Evolutionary conservation across 2,329 filamentous ascomycete species (phyloP), one percentile per base, ranked within the genome.

Genomic region (Penicillium brevicompactum): DNA sequence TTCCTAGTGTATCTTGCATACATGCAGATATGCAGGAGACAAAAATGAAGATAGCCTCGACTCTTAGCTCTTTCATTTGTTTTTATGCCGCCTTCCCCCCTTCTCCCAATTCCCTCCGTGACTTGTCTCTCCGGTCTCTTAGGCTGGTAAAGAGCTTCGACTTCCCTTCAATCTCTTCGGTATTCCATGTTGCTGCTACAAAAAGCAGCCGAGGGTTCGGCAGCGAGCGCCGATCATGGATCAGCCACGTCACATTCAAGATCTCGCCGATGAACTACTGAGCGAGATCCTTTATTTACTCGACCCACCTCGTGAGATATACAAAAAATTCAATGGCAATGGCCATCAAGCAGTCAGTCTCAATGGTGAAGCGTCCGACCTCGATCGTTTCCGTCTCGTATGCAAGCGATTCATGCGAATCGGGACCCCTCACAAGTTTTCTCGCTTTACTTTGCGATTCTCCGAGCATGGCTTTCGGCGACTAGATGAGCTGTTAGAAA

Each of bases 381-480:
- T 77, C 46, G 73, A 74, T 57, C 67, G 68, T 21, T 76, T 76
- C 60, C 65, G 74, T 55, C 71, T 77, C 24, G 71, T 76, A 31
- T 76, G 73, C 62, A 70, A 64, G 56, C 64, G 74, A 31, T 77
- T 77, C 62, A 70, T 70, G 67, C 72, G 70, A 31, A 72, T 76
- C 42, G 70, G 70, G 24, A 74, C 73, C 3, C 74, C 74, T 11
- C 70, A 67, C 51, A 74, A 71, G 55, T 77, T 76, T 50, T 59
- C 66, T 31, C 67, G 69, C 34, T 74, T 77, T 43, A 68, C 65
- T 30, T 57, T 74, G n/a, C 67, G 71, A 18, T 75, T 73, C 32
- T 74, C 71, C 8, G 61, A 57, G 24, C 64, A 70, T 43, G 72
- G 69, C 6, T 74, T 75, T 40, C 63, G 59, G 38, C 65, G 72